Evolutionary conservation across 495 filamentous ascomycete genomes (phyloP).

Genomic region (Bryoglossum gracile): DNA sequence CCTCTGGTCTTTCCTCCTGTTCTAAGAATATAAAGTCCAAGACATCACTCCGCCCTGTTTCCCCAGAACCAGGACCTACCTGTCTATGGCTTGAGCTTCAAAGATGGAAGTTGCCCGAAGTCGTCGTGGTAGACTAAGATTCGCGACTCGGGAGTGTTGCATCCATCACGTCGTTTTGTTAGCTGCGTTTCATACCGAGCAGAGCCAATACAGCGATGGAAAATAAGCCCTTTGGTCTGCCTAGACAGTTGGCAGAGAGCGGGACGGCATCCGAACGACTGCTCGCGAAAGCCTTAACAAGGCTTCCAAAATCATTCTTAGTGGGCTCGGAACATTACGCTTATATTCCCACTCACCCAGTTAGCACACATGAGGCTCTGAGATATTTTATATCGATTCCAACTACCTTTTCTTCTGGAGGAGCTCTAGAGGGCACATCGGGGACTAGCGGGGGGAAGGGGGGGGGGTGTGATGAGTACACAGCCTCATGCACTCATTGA

Average conservation of each 20-base stretch:
- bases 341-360: neutral
- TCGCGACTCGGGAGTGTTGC: neutral
- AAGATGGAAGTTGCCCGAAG: constrained; percentile 3
- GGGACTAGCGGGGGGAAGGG: too few species aligned
- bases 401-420: neutral
- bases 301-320: constrained; percentile 1
- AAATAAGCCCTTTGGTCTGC: neutral
- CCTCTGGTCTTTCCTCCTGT: neutral
- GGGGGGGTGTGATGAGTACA: neutral
- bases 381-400: constrained; percentile 2
- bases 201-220: neutral
- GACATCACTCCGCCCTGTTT: neutral
- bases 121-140: constrained; percentile 2
- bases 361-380: constrained; percentile 1
- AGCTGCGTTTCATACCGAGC: neutral
- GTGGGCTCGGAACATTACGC: neutral
- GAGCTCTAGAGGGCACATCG: neutral
- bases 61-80: neutral
- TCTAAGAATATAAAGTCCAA: neutral
- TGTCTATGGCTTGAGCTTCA: neutral
- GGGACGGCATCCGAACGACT: neutral
- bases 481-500: neutral
- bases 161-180: neutral
- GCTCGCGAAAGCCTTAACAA: constrained; percentile 1
- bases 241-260: constrained; percentile 6